A percentile compares a stretch with the other conserved stretches of the same genome.
These are phyloP conservation scores for Hyaloperonospora arabidopsidis DNA, from an alignment of 352 stramenopile species.

Conservation along the genomic window DNA sequence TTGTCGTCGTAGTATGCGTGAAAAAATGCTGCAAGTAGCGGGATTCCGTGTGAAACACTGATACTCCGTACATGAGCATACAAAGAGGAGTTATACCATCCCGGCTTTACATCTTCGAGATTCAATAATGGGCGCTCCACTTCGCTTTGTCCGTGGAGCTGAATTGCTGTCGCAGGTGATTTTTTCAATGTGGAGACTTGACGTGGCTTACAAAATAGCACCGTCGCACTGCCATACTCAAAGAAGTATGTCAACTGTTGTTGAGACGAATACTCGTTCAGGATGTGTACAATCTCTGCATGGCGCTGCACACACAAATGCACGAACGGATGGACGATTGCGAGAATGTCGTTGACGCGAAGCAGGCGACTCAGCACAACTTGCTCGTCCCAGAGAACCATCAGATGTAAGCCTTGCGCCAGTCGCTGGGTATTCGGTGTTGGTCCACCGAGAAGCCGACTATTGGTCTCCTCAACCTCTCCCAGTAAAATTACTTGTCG, in stretches of 20 bases:
- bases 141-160: constrained; percentile 6
- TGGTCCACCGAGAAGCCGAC: constrained; percentile 1
- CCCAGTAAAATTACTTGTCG: constrained; percentile 58
- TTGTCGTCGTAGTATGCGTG: constrained; percentile 62
- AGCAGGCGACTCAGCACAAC: constrained; percentile 56
- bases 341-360: constrained; percentile 45
- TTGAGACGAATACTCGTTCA: constrained; percentile 52
- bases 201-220: constrained; percentile 32
- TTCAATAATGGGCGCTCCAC: constrained; percentile 17
- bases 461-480: constrained; percentile 16
- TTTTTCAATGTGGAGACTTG: constrained; percentile 3
- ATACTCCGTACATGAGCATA: constrained; percentile 47
- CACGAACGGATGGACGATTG: constrained; percentile 55
- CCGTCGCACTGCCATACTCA: constrained; percentile 54
- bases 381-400: constrained; percentile 67
- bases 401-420: constrained; percentile 34
- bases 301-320: constrained; percentile 41
- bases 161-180: constrained; percentile 1
- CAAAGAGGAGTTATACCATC: constrained; percentile 44
- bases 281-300: constrained; percentile 42
- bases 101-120: constrained; percentile 26
- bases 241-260: constrained; percentile 47
- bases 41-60: constrained; percentile 49
- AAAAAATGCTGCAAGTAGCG: constrained; percentile 60
- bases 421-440: constrained; percentile 13